A percentile compares a stretch with the other conserved stretches of the same genome.
Evolutionary conservation across 2,329 filamentous ascomycete genomes (phyloP).

Genomic region (Paraphaeosphaeria minitans): DNA sequence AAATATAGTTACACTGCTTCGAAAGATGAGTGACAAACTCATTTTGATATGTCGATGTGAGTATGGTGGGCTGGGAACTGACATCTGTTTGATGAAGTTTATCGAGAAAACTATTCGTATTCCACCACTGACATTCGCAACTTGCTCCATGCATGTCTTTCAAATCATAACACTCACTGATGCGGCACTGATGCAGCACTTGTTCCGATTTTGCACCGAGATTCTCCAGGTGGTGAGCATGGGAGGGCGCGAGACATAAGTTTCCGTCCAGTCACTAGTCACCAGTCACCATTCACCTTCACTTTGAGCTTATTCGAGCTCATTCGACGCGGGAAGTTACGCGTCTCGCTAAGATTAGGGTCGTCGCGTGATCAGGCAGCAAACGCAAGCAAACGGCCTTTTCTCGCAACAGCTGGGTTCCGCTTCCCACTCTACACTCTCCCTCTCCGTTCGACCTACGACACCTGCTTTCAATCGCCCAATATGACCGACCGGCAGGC

Average conservation of each 20-base stretch:
- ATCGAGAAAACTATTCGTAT: no score
- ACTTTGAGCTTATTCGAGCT: not conserved
- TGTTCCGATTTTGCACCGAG: not conserved
- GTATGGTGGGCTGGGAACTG: no score
- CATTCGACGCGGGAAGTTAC: not conserved
- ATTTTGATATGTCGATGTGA: no score
- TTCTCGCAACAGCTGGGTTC: not conserved
- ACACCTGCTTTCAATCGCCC: not conserved
- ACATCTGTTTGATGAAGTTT: no score
- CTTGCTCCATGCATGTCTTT: no score
- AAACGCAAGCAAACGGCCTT: constrained; percentile 4
- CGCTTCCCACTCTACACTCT: not conserved
- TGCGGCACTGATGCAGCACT: not conserved
- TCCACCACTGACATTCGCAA: no score
- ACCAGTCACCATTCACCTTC: not conserved
- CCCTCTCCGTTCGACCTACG: not conserved
- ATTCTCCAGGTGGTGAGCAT: not conserved
- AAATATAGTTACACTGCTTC: no score
- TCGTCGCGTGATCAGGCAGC: not conserved
- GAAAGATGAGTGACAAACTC: no score
- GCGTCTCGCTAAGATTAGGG: not conserved
- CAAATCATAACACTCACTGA: not conserved
- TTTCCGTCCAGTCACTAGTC: not conserved
- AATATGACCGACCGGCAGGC: not conserved
- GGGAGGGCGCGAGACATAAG: not conserved